Conservation (phyloP, 805 yeast genomes). For the Starmerella bombicola region DNA sequence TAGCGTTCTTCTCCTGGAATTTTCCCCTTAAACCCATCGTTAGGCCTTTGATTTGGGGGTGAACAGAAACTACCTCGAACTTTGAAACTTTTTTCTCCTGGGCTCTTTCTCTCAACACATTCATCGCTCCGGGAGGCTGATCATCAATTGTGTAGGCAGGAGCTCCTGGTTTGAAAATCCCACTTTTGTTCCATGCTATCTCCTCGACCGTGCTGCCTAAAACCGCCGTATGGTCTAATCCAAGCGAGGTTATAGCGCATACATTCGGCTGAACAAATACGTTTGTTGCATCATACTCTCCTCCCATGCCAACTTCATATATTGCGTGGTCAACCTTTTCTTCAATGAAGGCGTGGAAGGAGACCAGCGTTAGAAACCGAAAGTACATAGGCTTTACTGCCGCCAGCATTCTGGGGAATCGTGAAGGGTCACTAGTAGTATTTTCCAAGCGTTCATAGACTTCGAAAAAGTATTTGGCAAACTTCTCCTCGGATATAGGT, state of each 20-base stretch:
- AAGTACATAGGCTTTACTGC: constrained; percentile 84
- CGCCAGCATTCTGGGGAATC: constrained; percentile 62
- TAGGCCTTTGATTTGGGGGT: constrained; percentile 29
- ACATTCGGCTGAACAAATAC: constrained; percentile 66
- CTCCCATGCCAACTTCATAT: constrained; percentile 97
- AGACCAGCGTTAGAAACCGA: constrained; percentile 74
- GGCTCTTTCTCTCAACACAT: constrained; percentile 50
- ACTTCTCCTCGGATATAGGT: constrained; percentile 68
- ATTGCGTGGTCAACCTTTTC: constrained; percentile 92
- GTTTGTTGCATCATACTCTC: constrained; percentile 94
- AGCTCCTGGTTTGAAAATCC: constrained; percentile 62
- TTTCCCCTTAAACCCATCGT: constrained; percentile 42
- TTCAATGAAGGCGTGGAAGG: constrained; percentile 77
- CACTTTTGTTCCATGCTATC: constrained; percentile 94
- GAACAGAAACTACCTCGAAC: constrained; percentile 41
- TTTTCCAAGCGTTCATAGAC: constrained; percentile 72
- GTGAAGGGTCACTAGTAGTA: constrained; percentile 41
- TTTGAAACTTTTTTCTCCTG: constrained; percentile 39
- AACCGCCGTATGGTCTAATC: constrained; percentile 82
- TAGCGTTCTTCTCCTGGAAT: constrained; percentile 76
- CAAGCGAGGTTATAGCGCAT: constrained; percentile 75
- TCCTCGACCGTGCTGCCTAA: constrained; percentile 77
- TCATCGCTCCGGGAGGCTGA: constrained; percentile 40
- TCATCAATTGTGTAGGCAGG: constrained; percentile 54
- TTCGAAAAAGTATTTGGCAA: constrained; percentile 83